Evolutionary conservation across 2,329 filamentous ascomycete species (phyloP).

Genomic region (Ceratocystis harringtonii): DNA sequence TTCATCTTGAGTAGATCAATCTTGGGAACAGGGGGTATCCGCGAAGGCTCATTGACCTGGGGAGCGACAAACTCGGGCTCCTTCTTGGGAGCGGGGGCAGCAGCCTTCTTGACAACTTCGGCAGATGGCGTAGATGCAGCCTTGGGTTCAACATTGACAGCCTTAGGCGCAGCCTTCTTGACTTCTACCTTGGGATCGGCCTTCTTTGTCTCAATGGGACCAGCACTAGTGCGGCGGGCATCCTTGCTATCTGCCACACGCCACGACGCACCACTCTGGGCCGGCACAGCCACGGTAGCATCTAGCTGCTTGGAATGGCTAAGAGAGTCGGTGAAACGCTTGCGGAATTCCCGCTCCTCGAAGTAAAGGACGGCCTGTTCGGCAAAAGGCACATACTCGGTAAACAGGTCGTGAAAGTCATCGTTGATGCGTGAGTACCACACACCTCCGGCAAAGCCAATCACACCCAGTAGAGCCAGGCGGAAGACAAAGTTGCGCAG

Average conservation of each 20-base stretch:
- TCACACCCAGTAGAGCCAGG: slow-evolving; percentile 56
- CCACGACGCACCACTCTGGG: slow-evolving; percentile 74
- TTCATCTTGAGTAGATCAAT: slow-evolving; percentile 67
- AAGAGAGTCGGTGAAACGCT: slow-evolving; percentile 51
- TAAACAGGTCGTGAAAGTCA: slow-evolving; percentile 99
- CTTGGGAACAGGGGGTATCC: slow-evolving; percentile 46
- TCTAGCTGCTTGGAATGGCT: slow-evolving; percentile 41
- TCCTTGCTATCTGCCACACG: slow-evolving; percentile 50
- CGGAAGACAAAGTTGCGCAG: slow-evolving; percentile 66
- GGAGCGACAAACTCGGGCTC: slow-evolving; percentile 35
- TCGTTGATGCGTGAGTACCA: slow-evolving; percentile 89
- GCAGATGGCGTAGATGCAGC: slow-evolving; percentile 22
- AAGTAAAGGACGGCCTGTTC: slow-evolving; percentile 91
- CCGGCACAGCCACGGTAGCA: slow-evolving; percentile 65
- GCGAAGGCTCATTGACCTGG: slow-evolving; percentile 51
- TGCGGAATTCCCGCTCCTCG: slow-evolving; percentile 85
- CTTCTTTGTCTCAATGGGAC: slow-evolving; percentile 24
- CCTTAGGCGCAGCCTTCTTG: slow-evolving; percentile 23
- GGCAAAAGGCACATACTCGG: slow-evolving; percentile 86
- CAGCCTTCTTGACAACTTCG: slow-evolving; percentile 22
- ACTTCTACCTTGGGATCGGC: slow-evolving; percentile 22
- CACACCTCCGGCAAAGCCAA: slow-evolving; percentile 75
- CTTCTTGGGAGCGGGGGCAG: slow-evolving; percentile 19
- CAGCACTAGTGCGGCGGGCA: slow-evolving; percentile 46
- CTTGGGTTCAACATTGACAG: slow-evolving; percentile 21